phyloP scores from a whole-genome alignment of 192 early-diverging fungal genomes.

The Backusella liffmaniae region DNA sequence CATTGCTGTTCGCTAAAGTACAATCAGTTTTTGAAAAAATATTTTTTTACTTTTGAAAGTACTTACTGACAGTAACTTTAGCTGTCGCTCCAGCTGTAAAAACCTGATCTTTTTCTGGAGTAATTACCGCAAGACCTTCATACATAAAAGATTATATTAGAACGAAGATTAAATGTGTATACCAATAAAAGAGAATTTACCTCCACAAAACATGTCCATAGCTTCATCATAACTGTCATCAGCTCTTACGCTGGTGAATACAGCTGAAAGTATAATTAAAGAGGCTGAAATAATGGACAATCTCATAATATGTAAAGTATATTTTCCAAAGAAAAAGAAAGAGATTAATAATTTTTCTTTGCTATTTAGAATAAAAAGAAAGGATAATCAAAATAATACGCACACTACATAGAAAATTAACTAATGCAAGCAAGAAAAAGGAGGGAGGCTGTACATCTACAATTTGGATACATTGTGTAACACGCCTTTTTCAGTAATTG shows the following conservation, averaged over 20 bases:
- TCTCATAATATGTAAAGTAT: background rate
- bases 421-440: conserved; percentile 10
- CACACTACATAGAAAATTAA: background rate
- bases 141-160: background rate
- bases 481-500: background rate
- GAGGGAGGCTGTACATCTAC: conserved; percentile 3
- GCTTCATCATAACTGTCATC: conserved; percentile 13
- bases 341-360: background rate
- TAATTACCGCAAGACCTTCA: conserved; percentile 15
- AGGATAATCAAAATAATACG: background rate
- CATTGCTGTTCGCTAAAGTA: background rate
- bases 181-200: background rate
- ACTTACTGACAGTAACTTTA: conserved; percentile 32
- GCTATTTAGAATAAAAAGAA: background rate
- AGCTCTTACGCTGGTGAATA: conserved; percentile 3
- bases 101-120: conserved; percentile 4
- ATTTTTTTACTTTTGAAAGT: background rate
- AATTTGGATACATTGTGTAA: conserved; percentile 8
- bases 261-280: conserved; percentile 3
- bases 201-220: conserved; percentile 16
- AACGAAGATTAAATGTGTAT: background rate
- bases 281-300: conserved; percentile 15
- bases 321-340: background rate
- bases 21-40: background rate
- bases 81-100: conserved; percentile 13